Percentiles rank a stretch among this genome's conserved stretches.
Evolutionary conservation across 225 moss, liverwort and hornwort genomes (phyloP).

Genomic region (Ulota crispa): DNA sequence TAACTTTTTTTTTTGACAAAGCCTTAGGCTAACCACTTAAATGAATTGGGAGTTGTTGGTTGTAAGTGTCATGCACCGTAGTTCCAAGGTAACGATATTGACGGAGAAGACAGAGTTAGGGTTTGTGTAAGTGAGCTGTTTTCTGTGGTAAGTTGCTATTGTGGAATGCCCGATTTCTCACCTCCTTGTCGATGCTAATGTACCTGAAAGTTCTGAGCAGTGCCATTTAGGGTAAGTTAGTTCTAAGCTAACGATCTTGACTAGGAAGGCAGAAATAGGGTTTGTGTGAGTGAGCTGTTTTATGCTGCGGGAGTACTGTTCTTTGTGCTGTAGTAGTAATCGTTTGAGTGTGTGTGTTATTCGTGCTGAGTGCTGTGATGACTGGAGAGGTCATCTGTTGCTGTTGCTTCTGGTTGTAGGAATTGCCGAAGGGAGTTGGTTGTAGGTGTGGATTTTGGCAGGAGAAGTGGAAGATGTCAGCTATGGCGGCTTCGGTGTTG

Average conservation of each 20-base stretch:
- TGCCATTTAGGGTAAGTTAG: not conserved
- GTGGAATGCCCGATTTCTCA: no score
- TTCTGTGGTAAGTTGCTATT: no score
- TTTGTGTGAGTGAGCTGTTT: not conserved
- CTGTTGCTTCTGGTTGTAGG: not conserved
- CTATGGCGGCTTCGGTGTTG: conserved; percentile 37
- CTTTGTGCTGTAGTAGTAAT: not conserved
- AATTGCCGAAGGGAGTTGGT: not conserved
- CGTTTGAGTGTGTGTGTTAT: no score
- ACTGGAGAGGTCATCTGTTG: not conserved
- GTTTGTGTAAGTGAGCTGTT: not conserved
- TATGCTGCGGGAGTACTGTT: not conserved
- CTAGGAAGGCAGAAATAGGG: conserved; percentile 1
- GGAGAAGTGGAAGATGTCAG: not conserved
- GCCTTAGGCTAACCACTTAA: no score
- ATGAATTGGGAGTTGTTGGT: no score
- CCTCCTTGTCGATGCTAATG: no score
- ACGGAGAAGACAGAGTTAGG: not conserved
- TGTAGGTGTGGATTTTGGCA: conserved; percentile 3
- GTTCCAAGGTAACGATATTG: not conserved
- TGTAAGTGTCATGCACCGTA: no score
- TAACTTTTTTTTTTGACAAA: no score
- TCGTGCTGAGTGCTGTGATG: not conserved
- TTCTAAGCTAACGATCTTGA: not conserved
- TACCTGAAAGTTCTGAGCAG: no score